phyloP scores from a whole-genome alignment of 768 basidiomycete genomes.

The Heimioporus sp. region DNA sequence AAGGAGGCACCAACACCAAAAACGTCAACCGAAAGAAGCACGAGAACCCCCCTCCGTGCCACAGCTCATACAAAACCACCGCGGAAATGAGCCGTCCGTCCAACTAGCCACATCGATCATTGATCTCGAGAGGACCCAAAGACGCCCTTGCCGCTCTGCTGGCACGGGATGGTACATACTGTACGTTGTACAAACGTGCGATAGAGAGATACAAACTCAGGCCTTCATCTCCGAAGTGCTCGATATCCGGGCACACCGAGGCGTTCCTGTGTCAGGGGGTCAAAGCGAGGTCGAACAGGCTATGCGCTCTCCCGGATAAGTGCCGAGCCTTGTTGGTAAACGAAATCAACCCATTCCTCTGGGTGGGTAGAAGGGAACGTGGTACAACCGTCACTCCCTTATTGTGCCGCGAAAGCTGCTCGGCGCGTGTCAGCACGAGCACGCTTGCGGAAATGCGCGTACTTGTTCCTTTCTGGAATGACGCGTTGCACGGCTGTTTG shows the following conservation, averaged over 20 bases:
- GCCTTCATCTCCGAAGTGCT: slow-evolving; percentile 26
- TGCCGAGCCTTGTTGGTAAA: slow-evolving; percentile 3
- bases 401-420: slow-evolving; percentile 8
- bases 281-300: slow-evolving; percentile 20
- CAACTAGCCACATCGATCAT: slow-evolving; percentile 12
- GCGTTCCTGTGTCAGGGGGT: slow-evolving; percentile 25
- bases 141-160: slow-evolving; percentile 11
- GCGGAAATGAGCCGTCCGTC: slow-evolving; percentile 24
- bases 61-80: slow-evolving; percentile 5
- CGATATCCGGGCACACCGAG: slow-evolving; percentile 27
- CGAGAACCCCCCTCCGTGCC: slow-evolving; percentile 2
- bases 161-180: slow-evolving; percentile 5
- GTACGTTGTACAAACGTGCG: slow-evolving; percentile 26
- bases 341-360: slow-evolving; percentile 12
- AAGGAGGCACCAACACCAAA: slow-evolving; percentile 8
- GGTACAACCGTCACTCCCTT: slow-evolving; percentile 10
- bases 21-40: slow-evolving; percentile 7
- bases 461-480: slow-evolving; percentile 5
- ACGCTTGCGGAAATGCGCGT: slow-evolving; percentile 19
- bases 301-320: slow-evolving; percentile 19
- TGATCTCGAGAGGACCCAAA: slow-evolving; percentile 15
- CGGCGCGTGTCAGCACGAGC: slow-evolving; percentile 4
- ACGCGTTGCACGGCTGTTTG: slow-evolving; percentile 10
- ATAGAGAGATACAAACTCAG: slow-evolving; percentile 17
- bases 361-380: slow-evolving; percentile 7